Evolutionary conservation across 441 rosid species (phyloP).

Genomic region (Syzygium syzygioides): DNA sequence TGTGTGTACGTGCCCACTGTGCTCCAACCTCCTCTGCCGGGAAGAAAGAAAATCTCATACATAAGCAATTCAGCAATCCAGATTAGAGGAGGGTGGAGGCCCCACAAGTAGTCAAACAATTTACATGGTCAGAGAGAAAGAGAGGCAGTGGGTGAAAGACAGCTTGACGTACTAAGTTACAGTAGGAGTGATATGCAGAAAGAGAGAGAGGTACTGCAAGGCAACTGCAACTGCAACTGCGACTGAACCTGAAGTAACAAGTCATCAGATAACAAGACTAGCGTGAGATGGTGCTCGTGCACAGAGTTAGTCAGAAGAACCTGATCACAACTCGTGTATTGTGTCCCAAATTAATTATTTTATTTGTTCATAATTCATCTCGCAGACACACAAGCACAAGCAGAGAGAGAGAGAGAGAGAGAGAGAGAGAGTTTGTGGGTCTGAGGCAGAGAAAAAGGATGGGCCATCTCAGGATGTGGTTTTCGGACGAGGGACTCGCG

Average conservation of each 20-base stretch:
- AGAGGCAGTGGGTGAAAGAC: neutral
- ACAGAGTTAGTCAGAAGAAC: neutral
- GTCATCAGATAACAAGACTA: neutral
- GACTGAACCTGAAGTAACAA: neutral
- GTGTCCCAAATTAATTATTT: neutral
- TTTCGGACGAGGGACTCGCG: conserved; percentile 52
- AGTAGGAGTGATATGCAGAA: neutral
- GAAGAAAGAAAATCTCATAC: neutral
- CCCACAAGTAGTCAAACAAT: neutral
- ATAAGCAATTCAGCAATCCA: neutral
- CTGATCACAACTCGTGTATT: neutral
- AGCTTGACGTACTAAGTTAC: neutral
- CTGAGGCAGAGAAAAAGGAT: neutral
- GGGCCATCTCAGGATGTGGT: conserved; percentile 20
- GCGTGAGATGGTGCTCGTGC: neutral
- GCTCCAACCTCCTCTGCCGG: neutral
- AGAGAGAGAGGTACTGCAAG: neutral
- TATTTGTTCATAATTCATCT: neutral
- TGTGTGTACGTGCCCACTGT: neutral
- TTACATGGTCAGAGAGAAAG: neutral
- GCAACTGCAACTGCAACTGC: neutral
- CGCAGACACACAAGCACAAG: neutral
- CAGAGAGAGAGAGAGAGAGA: neutral
- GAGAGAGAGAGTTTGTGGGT: neutral
- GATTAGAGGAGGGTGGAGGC: neutral